Conservation (phyloP, 352 stramenopile species). For the Pythium aquatile region DNA sequence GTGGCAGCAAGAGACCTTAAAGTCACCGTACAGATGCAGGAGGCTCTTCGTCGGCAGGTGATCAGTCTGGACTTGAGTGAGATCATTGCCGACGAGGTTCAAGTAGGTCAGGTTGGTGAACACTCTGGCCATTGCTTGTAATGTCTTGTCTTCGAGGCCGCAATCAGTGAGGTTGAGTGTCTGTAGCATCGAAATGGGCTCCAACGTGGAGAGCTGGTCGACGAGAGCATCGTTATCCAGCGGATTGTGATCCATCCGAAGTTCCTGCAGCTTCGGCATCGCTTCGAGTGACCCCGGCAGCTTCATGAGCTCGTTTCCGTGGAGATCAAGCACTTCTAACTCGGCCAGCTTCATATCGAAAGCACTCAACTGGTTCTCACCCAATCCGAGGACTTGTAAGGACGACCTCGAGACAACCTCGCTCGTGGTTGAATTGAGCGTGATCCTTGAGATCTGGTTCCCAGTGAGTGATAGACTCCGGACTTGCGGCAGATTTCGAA, state of each 20-base stretch:
- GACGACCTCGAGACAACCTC: not conserved
- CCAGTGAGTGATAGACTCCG: conserved; percentile 10
- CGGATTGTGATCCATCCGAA: conserved; percentile 4
- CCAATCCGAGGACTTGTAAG: not conserved
- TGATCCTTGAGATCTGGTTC: conserved; percentile 9
- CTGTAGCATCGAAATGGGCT: not conserved
- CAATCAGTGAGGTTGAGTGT: not conserved
- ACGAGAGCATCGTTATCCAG: not conserved
- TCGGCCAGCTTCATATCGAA: not conserved
- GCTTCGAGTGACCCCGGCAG: not conserved
- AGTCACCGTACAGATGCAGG: not conserved
- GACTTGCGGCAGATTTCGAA: conserved; percentile 14
- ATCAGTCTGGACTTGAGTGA: not conserved
- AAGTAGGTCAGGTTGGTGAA: conserved; percentile 13
- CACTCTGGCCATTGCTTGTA: not conserved
- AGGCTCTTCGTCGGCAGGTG: conserved; percentile 3
- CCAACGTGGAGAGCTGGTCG: not conserved
- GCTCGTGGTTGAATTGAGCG: not conserved
- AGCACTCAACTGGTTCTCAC: conserved; percentile 5
- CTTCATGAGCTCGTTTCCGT: conserved; percentile 8
- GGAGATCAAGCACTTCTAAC: conserved; percentile 3
- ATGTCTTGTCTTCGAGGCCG: not conserved
- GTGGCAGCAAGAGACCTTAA: not conserved
- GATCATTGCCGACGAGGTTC: not conserved
- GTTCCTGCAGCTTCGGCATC: not conserved